A percentile compares a stretch with the other conserved stretches of the same genome.
Evolutionary conservation across 2,329 filamentous ascomycete genomes (phyloP).

Genomic region (Talaromyces sp.): DNA sequence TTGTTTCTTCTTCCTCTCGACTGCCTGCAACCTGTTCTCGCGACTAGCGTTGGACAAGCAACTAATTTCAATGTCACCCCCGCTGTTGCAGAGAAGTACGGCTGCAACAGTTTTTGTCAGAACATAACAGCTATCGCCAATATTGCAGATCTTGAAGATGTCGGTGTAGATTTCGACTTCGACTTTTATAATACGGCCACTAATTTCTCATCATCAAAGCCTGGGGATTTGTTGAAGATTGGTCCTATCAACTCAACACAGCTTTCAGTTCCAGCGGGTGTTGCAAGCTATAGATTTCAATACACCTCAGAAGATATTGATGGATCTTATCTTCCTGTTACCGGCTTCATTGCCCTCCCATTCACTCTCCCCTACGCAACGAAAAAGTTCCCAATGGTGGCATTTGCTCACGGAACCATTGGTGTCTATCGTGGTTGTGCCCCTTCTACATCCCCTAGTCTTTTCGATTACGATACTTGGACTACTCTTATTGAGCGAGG

Average conservation of each 20-base stretch:
- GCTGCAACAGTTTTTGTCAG: too few relatives aligned
- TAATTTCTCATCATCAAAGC: conserved; percentile 13
- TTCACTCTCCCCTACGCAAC: not conserved
- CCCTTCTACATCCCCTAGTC: not conserved
- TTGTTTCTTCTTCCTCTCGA: too few relatives aligned
- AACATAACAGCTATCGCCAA: too few relatives aligned
- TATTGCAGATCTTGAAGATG: not conserved
- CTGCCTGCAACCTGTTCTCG: too few relatives aligned
- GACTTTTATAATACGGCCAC: conserved; percentile 17
- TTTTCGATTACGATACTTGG: not conserved
- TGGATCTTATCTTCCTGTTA: too few relatives aligned
- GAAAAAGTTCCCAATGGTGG: not conserved
- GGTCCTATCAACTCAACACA: not conserved
- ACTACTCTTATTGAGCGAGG: not conserved
- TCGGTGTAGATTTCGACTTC: conserved; percentile 11
- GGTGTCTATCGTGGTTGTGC: not conserved
- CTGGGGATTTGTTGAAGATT: conserved; percentile 18
- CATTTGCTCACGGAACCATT: not conserved
- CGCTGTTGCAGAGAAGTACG: not conserved
- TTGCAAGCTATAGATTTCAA: too few relatives aligned
- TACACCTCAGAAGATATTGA: too few relatives aligned
- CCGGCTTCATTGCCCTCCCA: too few relatives aligned
- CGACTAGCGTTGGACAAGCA: not conserved
- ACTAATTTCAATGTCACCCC: not conserved
- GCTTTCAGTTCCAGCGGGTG: not conserved